Conservation (phyloP, 192 early-diverging fungal genomes). For the Phlyctochytrium bullatum region DNA sequence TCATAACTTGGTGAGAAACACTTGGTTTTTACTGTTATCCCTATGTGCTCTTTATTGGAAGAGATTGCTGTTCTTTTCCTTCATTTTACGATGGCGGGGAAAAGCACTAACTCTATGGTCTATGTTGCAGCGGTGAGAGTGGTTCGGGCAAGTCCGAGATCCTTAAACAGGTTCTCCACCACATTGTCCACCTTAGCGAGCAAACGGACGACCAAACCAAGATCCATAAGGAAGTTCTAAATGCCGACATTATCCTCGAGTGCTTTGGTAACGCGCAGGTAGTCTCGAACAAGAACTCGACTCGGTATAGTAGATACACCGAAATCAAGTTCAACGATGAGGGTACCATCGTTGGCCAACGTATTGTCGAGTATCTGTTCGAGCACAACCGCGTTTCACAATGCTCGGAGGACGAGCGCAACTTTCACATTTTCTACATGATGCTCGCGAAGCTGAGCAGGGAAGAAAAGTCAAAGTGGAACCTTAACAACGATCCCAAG, state of each 20-base stretch:
- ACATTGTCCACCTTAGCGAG: conserved; percentile 31
- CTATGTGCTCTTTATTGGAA: not conserved
- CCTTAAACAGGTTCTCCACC: conserved; percentile 28
- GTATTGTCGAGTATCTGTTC: conserved; percentile 80
- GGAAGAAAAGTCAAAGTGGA: conserved; percentile 75
- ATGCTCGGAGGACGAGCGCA: conserved; percentile 61
- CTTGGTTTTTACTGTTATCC: not conserved
- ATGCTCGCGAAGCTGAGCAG: conserved; percentile 72
- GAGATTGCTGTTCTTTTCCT: not conserved
- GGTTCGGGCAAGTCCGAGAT: conserved; percentile 42
- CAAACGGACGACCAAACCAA: conserved; percentile 27
- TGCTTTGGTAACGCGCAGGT: conserved; percentile 89
- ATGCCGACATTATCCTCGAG: conserved; percentile 73
- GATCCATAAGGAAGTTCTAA: conserved; percentile 39
- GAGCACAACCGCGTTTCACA: conserved; percentile 73
- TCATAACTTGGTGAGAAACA: conserved; percentile 29
- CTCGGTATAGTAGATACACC: conserved; percentile 79
- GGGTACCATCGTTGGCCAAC: conserved; percentile 84
- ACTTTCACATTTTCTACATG: conserved; percentile 92
- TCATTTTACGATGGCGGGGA: not conserved
- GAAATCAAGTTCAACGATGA: conserved; percentile 92
- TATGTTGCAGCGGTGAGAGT: conserved; percentile 45
- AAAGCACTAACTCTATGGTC: not conserved
- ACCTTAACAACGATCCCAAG: conserved; percentile 53
- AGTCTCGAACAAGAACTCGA: conserved; percentile 70